Conservation (phyloP, 2,329 filamentous ascomycete genomes). For the Monosporascus sp. region DNA sequence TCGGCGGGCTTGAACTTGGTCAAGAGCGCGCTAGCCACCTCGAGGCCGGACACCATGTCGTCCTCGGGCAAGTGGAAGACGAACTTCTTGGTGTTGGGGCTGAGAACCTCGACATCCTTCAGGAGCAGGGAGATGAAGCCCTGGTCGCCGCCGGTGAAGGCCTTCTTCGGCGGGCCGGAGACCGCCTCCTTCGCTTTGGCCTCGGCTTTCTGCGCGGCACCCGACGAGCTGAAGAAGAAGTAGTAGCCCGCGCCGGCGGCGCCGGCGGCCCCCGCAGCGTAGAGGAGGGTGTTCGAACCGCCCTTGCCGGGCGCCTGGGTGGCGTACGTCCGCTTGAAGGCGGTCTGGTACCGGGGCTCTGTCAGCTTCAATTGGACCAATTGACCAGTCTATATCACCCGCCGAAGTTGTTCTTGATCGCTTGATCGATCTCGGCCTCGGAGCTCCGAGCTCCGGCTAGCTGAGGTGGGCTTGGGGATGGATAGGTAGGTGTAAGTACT, state of each 20-base stretch:
- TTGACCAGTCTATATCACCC: slow-evolving; percentile 3
- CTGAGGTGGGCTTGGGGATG: background rate
- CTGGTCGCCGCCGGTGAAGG: slow-evolving; percentile 80
- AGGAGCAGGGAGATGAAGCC: slow-evolving; percentile 82
- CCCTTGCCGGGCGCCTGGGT: slow-evolving; percentile 51
- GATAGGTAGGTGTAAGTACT: slow-evolving; percentile 18
- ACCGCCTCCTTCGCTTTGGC: slow-evolving; percentile 44
- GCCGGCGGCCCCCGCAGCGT: slow-evolving; percentile 54
- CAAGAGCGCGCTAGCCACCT: slow-evolving; percentile 79
- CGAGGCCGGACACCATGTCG: slow-evolving; percentile 78
- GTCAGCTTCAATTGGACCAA: slow-evolving; percentile 9
- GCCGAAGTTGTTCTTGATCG: background rate
- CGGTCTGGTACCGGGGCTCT: slow-evolving; percentile 10
- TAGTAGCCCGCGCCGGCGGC: slow-evolving; percentile 55
- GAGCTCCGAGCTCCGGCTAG: slow-evolving; percentile 12
- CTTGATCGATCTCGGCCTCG: background rate
- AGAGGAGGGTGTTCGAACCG: slow-evolving; percentile 55
- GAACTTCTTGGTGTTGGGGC: slow-evolving; percentile 92
- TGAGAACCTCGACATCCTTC: slow-evolving; percentile 71
- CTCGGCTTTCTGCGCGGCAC: slow-evolving; percentile 52
- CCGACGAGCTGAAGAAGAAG: slow-evolving; percentile 48
- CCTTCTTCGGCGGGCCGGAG: slow-evolving; percentile 38
- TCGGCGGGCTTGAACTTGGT: slow-evolving; percentile 87
- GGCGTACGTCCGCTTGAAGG: slow-evolving; percentile 54
- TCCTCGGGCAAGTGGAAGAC: slow-evolving; percentile 82